Conservation (phyloP, 148 eudicot genomes). For the Rhododendron henanense region DNA sequence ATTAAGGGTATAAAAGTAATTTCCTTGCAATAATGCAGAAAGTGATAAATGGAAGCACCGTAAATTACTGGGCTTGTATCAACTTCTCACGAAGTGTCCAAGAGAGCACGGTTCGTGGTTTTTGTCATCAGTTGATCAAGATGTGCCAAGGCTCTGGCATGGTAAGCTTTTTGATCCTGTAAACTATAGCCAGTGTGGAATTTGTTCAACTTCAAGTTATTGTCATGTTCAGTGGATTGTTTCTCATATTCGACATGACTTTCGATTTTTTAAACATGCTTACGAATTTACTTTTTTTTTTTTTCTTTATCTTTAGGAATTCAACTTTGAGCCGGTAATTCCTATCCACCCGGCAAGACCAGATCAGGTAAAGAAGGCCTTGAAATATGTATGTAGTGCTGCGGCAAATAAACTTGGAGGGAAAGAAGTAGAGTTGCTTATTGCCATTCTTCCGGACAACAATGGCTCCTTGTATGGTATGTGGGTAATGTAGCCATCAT, state of each 20-base stretch:
- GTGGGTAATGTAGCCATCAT: background rate
- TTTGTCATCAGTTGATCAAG: slow-evolving; percentile 68
- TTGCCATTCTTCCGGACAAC: slow-evolving; percentile 74
- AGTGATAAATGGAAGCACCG: slow-evolving; percentile 73
- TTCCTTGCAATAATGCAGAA: slow-evolving; percentile 36
- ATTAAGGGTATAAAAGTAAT: background rate
- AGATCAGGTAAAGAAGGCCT: slow-evolving; percentile 74
- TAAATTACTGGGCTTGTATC: slow-evolving; percentile 69
- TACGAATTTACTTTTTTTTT: background rate
- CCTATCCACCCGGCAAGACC: slow-evolving; percentile 64
- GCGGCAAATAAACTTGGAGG: slow-evolving; percentile 48
- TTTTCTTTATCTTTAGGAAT: slow-evolving; percentile 33
- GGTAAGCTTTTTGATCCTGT: slow-evolving; percentile 30
- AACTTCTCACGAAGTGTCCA: slow-evolving; percentile 71
- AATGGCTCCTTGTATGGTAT: slow-evolving; percentile 80
- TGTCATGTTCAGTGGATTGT: background rate
- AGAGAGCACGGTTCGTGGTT: slow-evolving; percentile 60
- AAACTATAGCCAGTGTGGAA: background rate
- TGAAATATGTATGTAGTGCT: slow-evolving; percentile 48
- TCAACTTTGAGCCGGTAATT: slow-evolving; percentile 64
- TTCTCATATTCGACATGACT: background rate
- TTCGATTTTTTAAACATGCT: background rate
- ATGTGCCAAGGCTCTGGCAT: slow-evolving; percentile 78
- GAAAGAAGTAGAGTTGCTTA: slow-evolving; percentile 61
- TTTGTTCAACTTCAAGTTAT: background rate